phyloP scores from a whole-genome alignment of 305 asterid species.

The Rubia tinctorum region DNA sequence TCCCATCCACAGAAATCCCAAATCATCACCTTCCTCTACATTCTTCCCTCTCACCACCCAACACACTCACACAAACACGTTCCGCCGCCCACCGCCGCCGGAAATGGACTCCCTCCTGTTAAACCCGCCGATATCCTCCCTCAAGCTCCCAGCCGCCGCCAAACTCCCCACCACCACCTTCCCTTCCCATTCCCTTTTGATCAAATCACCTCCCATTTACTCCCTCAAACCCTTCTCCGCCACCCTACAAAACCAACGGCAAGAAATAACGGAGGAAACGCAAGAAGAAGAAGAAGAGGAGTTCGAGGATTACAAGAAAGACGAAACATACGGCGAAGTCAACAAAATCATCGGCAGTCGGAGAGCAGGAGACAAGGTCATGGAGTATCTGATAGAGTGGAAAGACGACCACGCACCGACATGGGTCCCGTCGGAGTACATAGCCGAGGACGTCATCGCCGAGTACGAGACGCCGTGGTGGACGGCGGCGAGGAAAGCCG shows the following conservation, averaged over 20 bases:
- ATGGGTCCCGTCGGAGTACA: slow-evolving; percentile 84
- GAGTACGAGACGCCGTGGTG: slow-evolving; percentile 97
- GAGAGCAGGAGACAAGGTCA: slow-evolving; percentile 42
- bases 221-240: slow-evolving; percentile 23
- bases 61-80: not conserved
- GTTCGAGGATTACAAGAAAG: slow-evolving; percentile 54
- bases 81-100: not conserved
- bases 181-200: slow-evolving; percentile 26
- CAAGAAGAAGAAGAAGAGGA: slow-evolving; percentile 2
- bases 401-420: slow-evolving; percentile 89
- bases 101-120: slow-evolving; percentile 34
- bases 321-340: slow-evolving; percentile 80
- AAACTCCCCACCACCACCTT: slow-evolving; percentile 15
- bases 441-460: slow-evolving; percentile 77
- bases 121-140: slow-evolving; percentile 49
- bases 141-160: slow-evolving; percentile 41
- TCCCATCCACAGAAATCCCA: not conserved
- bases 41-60: not conserved
- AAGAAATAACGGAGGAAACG: slow-evolving; percentile 7
- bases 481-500: slow-evolving; percentile 82
- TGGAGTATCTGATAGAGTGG: slow-evolving; percentile 95
- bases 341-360: slow-evolving; percentile 72
- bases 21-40: slow-evolving; percentile 2
- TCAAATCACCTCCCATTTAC: slow-evolving; percentile 23
- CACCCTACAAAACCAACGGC: slow-evolving; percentile 41